Evolutionary conservation across 306 rosid species (phyloP).

Genomic region (Inga laurina): DNA sequence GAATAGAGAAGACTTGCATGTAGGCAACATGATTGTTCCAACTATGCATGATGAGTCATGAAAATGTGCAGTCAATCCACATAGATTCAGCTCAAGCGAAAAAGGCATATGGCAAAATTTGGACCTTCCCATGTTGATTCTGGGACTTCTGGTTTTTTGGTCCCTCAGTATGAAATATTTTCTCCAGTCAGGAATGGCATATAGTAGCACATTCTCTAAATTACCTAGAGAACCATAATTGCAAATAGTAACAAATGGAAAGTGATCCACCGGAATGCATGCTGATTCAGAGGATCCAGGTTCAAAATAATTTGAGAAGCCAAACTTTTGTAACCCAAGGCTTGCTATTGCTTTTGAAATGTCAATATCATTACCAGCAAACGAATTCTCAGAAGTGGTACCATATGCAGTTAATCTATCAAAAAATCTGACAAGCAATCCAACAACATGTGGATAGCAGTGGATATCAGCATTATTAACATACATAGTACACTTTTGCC

Average conservation of each 20-base stretch:
- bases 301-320: constrained; percentile 82
- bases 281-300: constrained; percentile 61
- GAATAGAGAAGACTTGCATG: constrained; percentile 55
- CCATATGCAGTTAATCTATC: constrained; percentile 48
- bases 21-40: constrained; percentile 66
- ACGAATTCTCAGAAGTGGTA: constrained; percentile 34
- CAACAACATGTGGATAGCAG: constrained; percentile 65
- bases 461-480: constrained; percentile 70
- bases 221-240: constrained; percentile 63
- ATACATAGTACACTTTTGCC: constrained; percentile 42
- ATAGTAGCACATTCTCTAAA: constrained; percentile 59
- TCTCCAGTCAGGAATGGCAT: constrained; percentile 75
- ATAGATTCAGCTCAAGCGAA: constrained; percentile 53
- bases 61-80: constrained; percentile 67
- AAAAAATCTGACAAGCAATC: constrained; percentile 63
- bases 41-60: constrained; percentile 83
- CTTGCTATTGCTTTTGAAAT: constrained; percentile 32
- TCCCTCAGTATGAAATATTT: constrained; percentile 57
- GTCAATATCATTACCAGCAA: constrained; percentile 34
- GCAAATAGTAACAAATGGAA: constrained; percentile 74
- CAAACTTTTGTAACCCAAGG: constrained; percentile 67
- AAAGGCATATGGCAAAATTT: constrained; percentile 38
- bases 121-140: constrained; percentile 32
- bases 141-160: constrained; percentile 44
- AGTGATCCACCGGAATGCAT: constrained; percentile 69